phyloP scores from a whole-genome alignment of 2,329 filamentous ascomycete genomes.

The Zasmidium citrigriseum region DNA sequence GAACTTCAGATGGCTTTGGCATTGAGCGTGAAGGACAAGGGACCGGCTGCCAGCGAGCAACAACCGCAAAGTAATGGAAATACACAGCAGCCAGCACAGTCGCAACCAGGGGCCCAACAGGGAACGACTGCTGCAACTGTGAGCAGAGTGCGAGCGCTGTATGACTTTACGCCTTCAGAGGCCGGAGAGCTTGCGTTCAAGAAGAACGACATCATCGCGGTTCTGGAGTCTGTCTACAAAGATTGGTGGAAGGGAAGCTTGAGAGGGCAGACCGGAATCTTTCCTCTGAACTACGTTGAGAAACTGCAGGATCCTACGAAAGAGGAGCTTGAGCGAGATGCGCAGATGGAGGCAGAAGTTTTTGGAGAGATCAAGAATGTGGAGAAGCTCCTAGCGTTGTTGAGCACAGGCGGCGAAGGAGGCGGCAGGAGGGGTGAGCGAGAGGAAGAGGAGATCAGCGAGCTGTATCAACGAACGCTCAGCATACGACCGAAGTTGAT shows the following conservation, averaged over 20 bases:
- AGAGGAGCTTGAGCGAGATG: constrained; percentile 91
- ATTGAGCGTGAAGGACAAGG: constrained; percentile 87
- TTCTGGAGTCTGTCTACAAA: constrained; percentile 96
- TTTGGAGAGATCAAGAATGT: constrained; percentile 77
- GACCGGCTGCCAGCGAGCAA: constrained; percentile 35
- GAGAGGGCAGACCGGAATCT: constrained; percentile 93
- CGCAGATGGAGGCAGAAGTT: constrained; percentile 86
- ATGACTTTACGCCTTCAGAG: constrained; percentile 92
- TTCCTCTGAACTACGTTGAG: constrained; percentile 97
- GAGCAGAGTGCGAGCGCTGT: constrained; percentile 88
- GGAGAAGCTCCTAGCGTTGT: constrained; percentile 78
- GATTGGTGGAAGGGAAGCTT: constrained; percentile 99
- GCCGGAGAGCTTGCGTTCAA: constrained; percentile 93
- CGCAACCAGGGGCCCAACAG: constrained; percentile 48
- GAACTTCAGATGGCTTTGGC: constrained; percentile 95
- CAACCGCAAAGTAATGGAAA: constrained; percentile 29
- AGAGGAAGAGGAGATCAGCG: constrained; percentile 88
- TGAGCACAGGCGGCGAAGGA: constrained; percentile 71
- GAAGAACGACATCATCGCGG: constrained; percentile 95
- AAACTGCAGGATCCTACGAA: constrained; percentile 92
- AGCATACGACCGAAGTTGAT: constrained; percentile 96
- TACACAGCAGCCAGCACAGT: constrained; percentile 40
- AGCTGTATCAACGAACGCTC: constrained; percentile 84
- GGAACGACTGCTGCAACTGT: constrained; percentile 96
- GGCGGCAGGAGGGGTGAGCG: constrained; percentile 67